These are phyloP conservation scores for Pythium brachiatum DNA, from an alignment of 352 stramenopile species.

Conservation along the genomic window DNA sequence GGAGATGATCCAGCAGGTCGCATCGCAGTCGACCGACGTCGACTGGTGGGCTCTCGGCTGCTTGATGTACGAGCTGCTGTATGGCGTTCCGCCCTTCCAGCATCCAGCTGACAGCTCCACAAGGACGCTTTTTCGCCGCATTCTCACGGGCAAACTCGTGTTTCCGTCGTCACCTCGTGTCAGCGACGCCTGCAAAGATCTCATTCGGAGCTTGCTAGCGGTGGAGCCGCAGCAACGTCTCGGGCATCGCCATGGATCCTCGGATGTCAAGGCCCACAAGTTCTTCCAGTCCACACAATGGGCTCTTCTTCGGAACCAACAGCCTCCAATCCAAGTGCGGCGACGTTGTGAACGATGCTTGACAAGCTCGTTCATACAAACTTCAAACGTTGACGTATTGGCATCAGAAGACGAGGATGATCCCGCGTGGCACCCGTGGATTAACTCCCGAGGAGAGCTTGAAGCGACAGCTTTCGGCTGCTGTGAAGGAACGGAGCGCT, in stretches of 20 bases:
- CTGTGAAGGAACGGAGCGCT: neutral
- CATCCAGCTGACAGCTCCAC: slow-evolving; percentile 18
- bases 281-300: slow-evolving; percentile 32
- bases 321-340: slow-evolving; percentile 7
- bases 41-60: slow-evolving; percentile 82
- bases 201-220: slow-evolving; percentile 28
- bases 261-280: slow-evolving; percentile 32
- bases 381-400: neutral
- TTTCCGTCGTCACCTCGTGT: slow-evolving; percentile 35
- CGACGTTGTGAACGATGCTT: neutral
- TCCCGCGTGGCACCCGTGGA: neutral
- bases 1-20: slow-evolving; percentile 64
- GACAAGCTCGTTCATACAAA: neutral
- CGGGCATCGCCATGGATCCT: slow-evolving; percentile 28
- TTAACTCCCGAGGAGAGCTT: neutral
- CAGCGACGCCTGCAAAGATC: slow-evolving; percentile 25
- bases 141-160: slow-evolving; percentile 36
- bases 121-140: slow-evolving; percentile 50
- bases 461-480: neutral
- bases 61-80: slow-evolving; percentile 76
- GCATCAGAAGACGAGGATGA: neutral
- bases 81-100: slow-evolving; percentile 57
- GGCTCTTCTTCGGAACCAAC: slow-evolving; percentile 20
- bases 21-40: slow-evolving; percentile 33
- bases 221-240: slow-evolving; percentile 24